phyloP scores from a whole-genome alignment of 768 basidiomycete species.

The Tremella mesenterica region DNA sequence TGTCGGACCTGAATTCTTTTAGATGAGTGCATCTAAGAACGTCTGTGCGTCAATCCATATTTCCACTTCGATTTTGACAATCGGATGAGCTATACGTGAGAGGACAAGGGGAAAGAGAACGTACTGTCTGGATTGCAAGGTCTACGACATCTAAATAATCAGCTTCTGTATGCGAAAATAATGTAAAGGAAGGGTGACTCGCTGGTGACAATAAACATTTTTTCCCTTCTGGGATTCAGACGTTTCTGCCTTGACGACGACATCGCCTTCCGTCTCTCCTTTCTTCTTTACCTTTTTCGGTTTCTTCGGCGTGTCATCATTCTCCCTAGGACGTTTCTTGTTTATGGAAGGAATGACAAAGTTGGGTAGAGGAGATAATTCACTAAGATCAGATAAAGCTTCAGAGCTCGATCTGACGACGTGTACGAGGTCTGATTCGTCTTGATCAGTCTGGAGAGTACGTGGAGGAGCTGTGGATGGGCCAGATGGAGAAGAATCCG shows the following conservation, averaged over 20 bases:
- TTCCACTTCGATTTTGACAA: neutral
- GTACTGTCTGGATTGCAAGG: slow-evolving; percentile 5
- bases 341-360: too few species aligned
- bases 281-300: neutral
- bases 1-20: neutral
- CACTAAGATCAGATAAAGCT: neutral
- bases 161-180: neutral
- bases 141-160: slow-evolving; percentile 5
- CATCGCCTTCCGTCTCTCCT: too few species aligned
- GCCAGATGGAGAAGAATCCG: neutral
- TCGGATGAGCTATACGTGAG: neutral
- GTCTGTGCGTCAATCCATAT: neutral
- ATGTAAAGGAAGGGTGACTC: neutral
- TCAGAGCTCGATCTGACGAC: too few species aligned
- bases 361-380: neutral
- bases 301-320: too few species aligned
- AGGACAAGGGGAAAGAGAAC: neutral
- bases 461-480: too few species aligned
- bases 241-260: neutral
- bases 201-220: slow-evolving; percentile 11
- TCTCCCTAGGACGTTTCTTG: neutral
- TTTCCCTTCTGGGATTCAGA: neutral
- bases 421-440: too few species aligned
- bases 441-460: too few species aligned
- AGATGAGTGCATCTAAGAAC: slow-evolving; percentile 8